Percentiles rank a stretch among this genome's conserved stretches.
Conservation (phyloP, 805 yeast genomes). For the Diddensiella transvaalensis region DNA sequence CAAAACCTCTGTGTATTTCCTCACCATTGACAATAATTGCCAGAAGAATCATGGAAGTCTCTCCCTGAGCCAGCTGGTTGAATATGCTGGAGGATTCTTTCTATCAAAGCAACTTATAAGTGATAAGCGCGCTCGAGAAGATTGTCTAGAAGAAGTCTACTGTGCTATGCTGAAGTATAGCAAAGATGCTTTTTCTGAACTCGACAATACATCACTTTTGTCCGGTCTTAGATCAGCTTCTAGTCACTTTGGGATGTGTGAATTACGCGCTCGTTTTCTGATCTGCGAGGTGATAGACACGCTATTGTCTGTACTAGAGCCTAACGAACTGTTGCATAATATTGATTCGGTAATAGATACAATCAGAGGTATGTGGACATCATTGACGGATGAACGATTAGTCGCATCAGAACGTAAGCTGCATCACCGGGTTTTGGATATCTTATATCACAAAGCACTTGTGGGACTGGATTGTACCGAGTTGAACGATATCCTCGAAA, state of each 20-base stretch:
- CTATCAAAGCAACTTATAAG: too few relatives aligned
- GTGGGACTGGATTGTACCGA: conserved; percentile 34
- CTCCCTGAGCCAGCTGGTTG: neutral
- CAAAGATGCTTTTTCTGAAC: neutral
- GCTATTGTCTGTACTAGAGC: neutral
- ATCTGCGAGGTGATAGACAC: neutral
- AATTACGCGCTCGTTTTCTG: neutral
- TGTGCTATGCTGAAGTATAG: neutral
- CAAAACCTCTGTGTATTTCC: neutral
- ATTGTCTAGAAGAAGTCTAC: neutral
- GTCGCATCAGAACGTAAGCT: conserved; percentile 61
- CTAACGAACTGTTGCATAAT: neutral
- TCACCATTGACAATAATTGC: neutral
- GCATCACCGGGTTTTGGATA: conserved; percentile 55
- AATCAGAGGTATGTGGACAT: conserved; percentile 49
- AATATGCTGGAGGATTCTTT: neutral
- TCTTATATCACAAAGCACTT: conserved; percentile 43
- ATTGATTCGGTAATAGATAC: neutral
- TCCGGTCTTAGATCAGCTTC: neutral
- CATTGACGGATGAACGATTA: conserved; percentile 54
- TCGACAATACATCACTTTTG: neutral
- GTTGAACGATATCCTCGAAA: conserved; percentile 31
- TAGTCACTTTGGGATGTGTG: neutral
- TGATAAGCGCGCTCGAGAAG: neutral
- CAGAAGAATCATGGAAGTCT: neutral